Evolutionary conservation across 345 rosid species (phyloP), one percentile per base, ranked within the genome.

Genomic region (Populus euphratica): DNA sequence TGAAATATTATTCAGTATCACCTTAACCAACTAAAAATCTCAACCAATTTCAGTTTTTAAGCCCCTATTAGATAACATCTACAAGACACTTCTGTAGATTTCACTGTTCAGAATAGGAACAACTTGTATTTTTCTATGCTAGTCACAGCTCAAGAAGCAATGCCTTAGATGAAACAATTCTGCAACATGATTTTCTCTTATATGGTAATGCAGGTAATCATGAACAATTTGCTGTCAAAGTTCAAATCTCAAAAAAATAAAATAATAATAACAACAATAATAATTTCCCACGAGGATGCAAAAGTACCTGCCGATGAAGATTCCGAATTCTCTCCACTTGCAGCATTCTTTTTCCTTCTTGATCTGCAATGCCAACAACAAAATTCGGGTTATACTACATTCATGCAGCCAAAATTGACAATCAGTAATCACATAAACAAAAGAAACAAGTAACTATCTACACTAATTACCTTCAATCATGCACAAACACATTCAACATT

Each of bases 311-410:
- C 84, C 71, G 93, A 82, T 50, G 90, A 81, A 76, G 97, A 88
- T 77, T 91, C 98, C 54, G 87, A 79, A 84, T 86, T 90, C 75
- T 94, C 98, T 83, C 94, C 98, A 73, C 84, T 87, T 43, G 92
- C 80, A 35, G 91, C 86, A 85, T 86, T 90, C 82, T 94, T 94
- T 87, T 92, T 96, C 77, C 97, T 89, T 88, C 98, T 89, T 66
- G 95, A 93, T 85, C 98, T 94, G 88, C 87, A 83, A 66, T 75
- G 76, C 68, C 75, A 69, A 62, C 73, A 72, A 69, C 20, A 10
- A 23, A 6, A 69, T 67, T 44, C 41, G 68, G 43, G 18, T n/a
- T n/a, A 59, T 23, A 59, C 29, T 59, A n/a, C 29, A 23, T 11
- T n/a, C 29, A 59, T n/a, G 25, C 25, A 59, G 64, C 64, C 64